Evolutionary conservation across 163 green algal species (phyloP).

Genomic region (Scenedesmus sp.): DNA sequence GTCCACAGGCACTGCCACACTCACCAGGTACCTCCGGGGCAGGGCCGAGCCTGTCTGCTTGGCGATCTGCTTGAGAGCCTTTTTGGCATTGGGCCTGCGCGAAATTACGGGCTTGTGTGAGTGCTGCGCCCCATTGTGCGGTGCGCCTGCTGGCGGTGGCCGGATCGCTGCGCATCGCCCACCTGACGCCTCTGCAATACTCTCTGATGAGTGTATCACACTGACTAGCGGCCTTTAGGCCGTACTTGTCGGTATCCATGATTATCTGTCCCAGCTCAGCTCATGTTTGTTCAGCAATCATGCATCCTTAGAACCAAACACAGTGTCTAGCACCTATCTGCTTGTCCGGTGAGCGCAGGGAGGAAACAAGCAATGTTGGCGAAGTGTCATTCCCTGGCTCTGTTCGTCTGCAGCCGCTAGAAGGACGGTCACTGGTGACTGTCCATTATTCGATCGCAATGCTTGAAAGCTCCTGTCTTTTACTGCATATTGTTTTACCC

Average conservation of each 20-base stretch:
- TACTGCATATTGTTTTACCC: not conserved
- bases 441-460: not conserved
- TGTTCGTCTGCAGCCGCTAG: not conserved
- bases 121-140: constrained; percentile 9
- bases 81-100: constrained; percentile 72
- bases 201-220: constrained; percentile 42
- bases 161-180: not conserved
- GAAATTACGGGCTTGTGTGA: not conserved
- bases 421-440: not conserved
- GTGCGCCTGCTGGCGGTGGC: not conserved
- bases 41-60: constrained; percentile 63
- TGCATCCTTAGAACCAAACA: not conserved
- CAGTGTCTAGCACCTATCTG: not conserved
- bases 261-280: not conserved
- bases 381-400: not conserved
- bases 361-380: not conserved
- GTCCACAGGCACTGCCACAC: constrained; percentile 6
- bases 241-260: constrained; percentile 17
- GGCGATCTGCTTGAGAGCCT: constrained; percentile 62
- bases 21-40: constrained; percentile 71
- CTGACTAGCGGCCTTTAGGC: constrained; percentile 28
- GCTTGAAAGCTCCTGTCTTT: not conserved
- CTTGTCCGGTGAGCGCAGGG: not conserved
- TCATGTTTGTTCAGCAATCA: not conserved
- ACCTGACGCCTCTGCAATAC: constrained; percentile 42